Evolutionary conservation across 345 rosid genomes (phyloP), one percentile per base, ranked within the genome.

Genomic region (Lenwebbia sp.): DNA sequence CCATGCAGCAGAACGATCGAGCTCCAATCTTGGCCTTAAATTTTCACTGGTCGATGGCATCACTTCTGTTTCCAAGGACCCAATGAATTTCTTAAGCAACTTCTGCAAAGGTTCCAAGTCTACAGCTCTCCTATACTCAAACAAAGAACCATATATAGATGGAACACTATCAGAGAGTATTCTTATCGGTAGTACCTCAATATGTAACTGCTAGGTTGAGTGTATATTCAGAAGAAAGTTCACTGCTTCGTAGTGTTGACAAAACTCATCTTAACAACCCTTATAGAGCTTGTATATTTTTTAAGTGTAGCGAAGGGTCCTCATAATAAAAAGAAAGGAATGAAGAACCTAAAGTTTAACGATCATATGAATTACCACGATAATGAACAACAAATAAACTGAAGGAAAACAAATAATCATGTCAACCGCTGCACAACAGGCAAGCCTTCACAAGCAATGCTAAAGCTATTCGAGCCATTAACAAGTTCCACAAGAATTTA

Each of bases 61-160:
- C 57, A 92, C 95, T 88, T 97, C 99, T 50, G 93, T 92, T 93
- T 97, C 99, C 92, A 97, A 90, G 84, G 91, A 90, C 84, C 94
- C 92, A 90, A 96, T 88, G 88, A 92, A 92, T 85, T 94, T 97
- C 88, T 90, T 94, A 75, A 96, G 94, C 91, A 97, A 91, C 84
- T 97, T 96, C 91, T 97, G 99, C 94, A 97, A 89, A 74, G 96
- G 96, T 88, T 95, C 99, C 92, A 97, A 92, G 85, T 97, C 98
- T 76, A 89, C 86, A 91, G 96, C 98, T 89, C 93, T 91, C 94
- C 99, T 97, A 92, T 84, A 76, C 84, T 84, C 47, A 88, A 89
- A 40, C 91, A 82, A 62, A 88, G 74, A 62, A 85, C 40, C 50
- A 81, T 86, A 85, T 57, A 85, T 83, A 51, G 41, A 44, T 49